Evolutionary conservation across 164 flowering plant species (phyloP), one percentile per base, ranked within the genome.

Genomic region (Umbellularia californica): DNA sequence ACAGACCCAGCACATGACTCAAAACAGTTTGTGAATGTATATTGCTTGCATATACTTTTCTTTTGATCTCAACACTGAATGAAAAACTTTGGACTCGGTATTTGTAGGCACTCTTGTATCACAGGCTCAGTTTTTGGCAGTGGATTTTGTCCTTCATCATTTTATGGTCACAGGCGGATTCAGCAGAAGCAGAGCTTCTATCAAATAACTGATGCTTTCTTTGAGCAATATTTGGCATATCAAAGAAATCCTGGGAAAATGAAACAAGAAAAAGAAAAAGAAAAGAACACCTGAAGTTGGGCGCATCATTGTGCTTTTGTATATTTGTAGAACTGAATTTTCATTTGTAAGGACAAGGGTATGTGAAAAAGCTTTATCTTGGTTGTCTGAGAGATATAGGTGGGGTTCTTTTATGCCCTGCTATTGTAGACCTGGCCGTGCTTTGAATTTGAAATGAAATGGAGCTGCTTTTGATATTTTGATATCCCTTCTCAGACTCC

Each of bases 21-120:
- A 41, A 9, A 41, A 41, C 47, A 41, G 47, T 5, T 41, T 5
- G 47, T 41, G 47, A 41, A 41, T 7, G 9, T 5, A 9, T 5
- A 41, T 1, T 5, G 47, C 11, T 41, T 41, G 47, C 47, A 41
- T 41, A 41, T 60, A 23, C 22, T 19, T 60, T 23, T 60, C 23
- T 19, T 60, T 60, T 60, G 64, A 60, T 60, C 23, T n/a, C 23
- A 60, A n/a, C 7, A 7, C n/a, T n/a, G 64, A 60, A 60, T 5
- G 23, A 19, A n/a, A 60, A 60, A 11, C 7, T 60, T 60, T 23
- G 23, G 24, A 35, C 17, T 5, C n/a, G 50, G 33, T 13, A 72
- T 55, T 69, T 74, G 83, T 83, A 80, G 83, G 80, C 69, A 71
- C 74, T 75, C 68, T 70, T 77, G 77, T 74, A 51, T 69, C 30